phyloP scores from a whole-genome alignment of 495 filamentous ascomycete species.

The Daldinia decipiens region DNA sequence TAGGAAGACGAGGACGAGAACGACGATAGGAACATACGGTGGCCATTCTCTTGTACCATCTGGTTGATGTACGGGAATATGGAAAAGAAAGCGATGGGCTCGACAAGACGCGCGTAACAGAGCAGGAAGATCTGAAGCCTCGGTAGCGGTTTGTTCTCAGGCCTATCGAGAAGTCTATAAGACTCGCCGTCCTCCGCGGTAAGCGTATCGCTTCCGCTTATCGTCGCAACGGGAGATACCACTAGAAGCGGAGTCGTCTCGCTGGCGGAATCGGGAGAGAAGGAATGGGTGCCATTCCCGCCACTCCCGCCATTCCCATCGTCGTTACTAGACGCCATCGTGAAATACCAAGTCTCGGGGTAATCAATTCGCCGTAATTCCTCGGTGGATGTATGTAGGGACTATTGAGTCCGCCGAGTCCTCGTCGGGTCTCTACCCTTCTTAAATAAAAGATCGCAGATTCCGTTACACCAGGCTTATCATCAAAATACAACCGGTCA shows the following conservation, averaged over 20 bases:
- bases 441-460: not conserved
- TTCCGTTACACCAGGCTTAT: constrained; percentile 4
- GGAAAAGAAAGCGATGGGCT: constrained; percentile 77
- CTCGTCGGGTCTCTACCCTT: not conserved
- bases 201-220: constrained; percentile 31
- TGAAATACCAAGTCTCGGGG: not conserved
- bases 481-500: constrained; percentile 11
- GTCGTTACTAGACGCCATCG: constrained; percentile 22
- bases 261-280: constrained; percentile 19
- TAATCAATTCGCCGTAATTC: not conserved
- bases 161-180: constrained; percentile 32
- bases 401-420: not conserved
- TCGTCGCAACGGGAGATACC: constrained; percentile 31
- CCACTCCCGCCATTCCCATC: constrained; percentile 1
- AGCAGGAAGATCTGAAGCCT: constrained; percentile 69
- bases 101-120: constrained; percentile 74
- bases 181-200: constrained; percentile 41
- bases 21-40: constrained; percentile 33
- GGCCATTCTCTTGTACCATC: constrained; percentile 72
- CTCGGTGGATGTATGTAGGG: not conserved
- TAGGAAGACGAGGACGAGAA: not conserved
- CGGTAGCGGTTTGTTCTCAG: constrained; percentile 61
- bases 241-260: constrained; percentile 55
- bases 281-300: not conserved
- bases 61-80: constrained; percentile 80